Conservation (phyloP, 192 early-diverging fungal genomes). For the Entomortierella beljakovae region DNA sequence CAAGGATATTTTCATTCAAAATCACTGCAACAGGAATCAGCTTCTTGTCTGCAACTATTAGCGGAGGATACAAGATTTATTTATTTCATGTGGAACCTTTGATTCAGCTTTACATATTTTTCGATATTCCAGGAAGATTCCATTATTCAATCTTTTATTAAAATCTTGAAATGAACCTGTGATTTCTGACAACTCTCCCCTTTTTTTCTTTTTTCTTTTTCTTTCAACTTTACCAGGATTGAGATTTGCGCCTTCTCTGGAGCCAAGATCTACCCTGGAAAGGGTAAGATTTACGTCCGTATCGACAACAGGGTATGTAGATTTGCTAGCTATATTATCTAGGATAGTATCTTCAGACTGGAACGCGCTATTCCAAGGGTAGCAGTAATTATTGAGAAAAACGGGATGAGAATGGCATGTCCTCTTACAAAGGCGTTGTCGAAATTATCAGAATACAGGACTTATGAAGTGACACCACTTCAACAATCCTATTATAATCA, state of each 20-base stretch:
- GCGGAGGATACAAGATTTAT: too few relatives aligned
- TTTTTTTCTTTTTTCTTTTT: conserved; percentile 12
- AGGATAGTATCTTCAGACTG: too few relatives aligned
- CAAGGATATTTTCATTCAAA: too few relatives aligned
- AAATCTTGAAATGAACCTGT: not conserved
- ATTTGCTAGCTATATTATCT: too few relatives aligned
- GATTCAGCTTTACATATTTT: too few relatives aligned
- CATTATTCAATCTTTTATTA: not conserved
- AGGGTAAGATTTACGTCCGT: conserved; percentile 94
- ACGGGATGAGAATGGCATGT: too few relatives aligned
- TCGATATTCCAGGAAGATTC: not conserved
- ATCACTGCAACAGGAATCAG: too few relatives aligned
- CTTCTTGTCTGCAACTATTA: too few relatives aligned
- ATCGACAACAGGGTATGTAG: conserved; percentile 86
- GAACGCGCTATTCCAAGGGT: not conserved
- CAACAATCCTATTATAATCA: too few relatives aligned
- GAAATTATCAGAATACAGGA: too few relatives aligned
- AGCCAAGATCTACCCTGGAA: conserved; percentile 99
- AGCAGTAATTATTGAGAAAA: not conserved
- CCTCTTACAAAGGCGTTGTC: too few relatives aligned
- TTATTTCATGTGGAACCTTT: conserved; percentile 22
- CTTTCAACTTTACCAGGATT: conserved; percentile 66
- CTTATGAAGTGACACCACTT: too few relatives aligned
- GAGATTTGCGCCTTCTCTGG: conserved; percentile 98
- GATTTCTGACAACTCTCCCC: conserved; percentile 3